Evolutionary conservation across 306 rosid genomes (phyloP), one percentile per base, ranked within the genome.

Genomic region (Cucumis sativus): DNA sequence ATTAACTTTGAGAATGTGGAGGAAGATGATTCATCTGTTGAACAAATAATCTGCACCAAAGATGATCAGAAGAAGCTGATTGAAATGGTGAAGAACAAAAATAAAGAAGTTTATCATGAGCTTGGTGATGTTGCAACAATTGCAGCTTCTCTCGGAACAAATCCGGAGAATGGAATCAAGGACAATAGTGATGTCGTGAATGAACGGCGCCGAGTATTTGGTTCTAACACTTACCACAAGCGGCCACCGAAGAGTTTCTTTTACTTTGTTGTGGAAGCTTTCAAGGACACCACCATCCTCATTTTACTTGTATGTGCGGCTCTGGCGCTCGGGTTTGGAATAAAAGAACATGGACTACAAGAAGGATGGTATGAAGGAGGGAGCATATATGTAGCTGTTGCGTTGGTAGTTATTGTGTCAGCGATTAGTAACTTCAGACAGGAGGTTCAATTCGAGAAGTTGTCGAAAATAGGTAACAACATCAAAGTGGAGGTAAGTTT

Each of bases 361-460:
- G 96, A 93, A 61, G 98, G 98, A 1, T 93, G 98, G 98, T 89
- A 93, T 18, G 98, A 93, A 84, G 96, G 98, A 8, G 97, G 98
- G 56, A 91, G 93, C 41, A 93, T 91, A 69, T 84, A 89, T 78
- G 77, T 88, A 2, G 98, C 97, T 16, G 97, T 91, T 25, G 72
- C 88, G 20, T 84, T 93, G 23, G 97, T 93, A 5, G 82, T 93
- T 23, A 85, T 83, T 64, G 98, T 90, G 35, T 88, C 92, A 56
- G 89, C 96, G 66, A 59, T 86, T 39, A 93, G 98, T 73, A 91
- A 93, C 82, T 89, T 84, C 85, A 89, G 92, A 85, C 97, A 93
- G 79, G 98, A 91, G 76, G 80, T 84, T 70, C 98, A 93, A 17
- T 91, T 91, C 79, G 79, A 91, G 18, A 93, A 89, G 75, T 55